Base-by-base conservation (phyloP, 108 stramenopile genomes). In the Skeletonema tropicum region DNA sequence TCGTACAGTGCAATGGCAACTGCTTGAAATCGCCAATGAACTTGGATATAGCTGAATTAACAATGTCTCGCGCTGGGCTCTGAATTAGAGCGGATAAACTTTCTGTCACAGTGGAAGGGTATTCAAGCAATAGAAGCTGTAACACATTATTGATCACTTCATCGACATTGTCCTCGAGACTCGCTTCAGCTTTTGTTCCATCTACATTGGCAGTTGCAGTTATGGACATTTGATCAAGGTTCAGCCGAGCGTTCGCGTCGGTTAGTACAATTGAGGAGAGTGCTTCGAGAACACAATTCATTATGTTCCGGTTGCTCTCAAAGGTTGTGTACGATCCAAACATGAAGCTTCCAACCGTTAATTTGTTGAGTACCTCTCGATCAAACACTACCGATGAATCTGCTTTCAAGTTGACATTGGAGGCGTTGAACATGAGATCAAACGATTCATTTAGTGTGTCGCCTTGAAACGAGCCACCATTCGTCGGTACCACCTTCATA, bases 131-230 rank as follows among this genome's bases (percentile, higher is more conserved):
- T 2, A 90, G 21, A 49, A 90, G 68, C 46, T 82, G 65, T 46
- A 88, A 13, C 15, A 89, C 71, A 49, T 73, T 73, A 30, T 89
- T 88, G 25, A 92, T 66, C 12, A 88, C 67, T 31, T 69, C 41
- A 62, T 92, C 91, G 13, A 90, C 66, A 65, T 84, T 77, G 25
- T 66, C 82, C 60, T 89, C 90, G n/a, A 91, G 74, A 57, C 31
- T 60, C 7, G 25, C 33, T 29, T 26, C 60, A 26, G n/a, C 48
- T 14, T n/a, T 55, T 36, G 41, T 45, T 32, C 21, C 25, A 14
- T 48, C 17, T 10, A 52, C 66, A 23, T 77, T 52, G 59, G 30
- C 17, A 17, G 66, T 12, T 1, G 82, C 73, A 14, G 73, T 15
- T 7, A 83, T 55, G 0, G 61, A 60, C 66, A 83, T 63, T 36